Conservation (phyloP, 345 rosid species). For the Abelmoschus esculentus region DNA sequence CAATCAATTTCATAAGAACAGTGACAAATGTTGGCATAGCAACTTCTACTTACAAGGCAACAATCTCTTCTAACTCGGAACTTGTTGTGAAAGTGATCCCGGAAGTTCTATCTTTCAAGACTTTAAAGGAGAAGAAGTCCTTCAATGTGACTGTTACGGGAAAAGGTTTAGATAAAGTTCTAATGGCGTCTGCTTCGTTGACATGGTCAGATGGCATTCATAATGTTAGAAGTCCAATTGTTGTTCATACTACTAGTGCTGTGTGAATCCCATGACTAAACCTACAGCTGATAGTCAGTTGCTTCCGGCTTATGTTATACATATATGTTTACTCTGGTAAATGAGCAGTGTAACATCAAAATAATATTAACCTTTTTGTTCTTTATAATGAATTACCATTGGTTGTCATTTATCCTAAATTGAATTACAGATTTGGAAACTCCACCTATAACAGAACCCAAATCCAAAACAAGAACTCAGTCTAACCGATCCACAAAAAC, state of each 20-base stretch:
- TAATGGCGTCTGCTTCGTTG: conserved; percentile 9
- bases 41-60: conserved; percentile 6
- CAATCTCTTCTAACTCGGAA: not conserved
- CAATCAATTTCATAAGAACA: conserved; percentile 7
- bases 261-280: not conserved
- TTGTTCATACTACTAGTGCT: not conserved
- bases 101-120: conserved; percentile 7
- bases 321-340: too few species aligned
- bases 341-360: too few species aligned
- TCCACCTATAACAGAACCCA: too few species aligned
- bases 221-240: conserved; percentile 19
- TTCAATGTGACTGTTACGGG: conserved; percentile 14
- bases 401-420: too few species aligned
- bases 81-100: conserved; percentile 10
- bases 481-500: too few species aligned
- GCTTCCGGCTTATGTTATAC: not conserved
- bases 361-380: too few species aligned
- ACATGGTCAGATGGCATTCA: conserved; percentile 19
- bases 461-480: too few species aligned
- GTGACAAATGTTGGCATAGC: conserved; percentile 21
- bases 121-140: conserved; percentile 16
- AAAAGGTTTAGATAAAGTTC: too few species aligned
- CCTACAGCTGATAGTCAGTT: not conserved
- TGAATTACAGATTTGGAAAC: too few species aligned
- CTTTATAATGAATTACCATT: too few species aligned